Percentiles rank a stretch among this genome's conserved stretches.
Evolutionary conservation across 2,329 filamentous ascomycete genomes (phyloP).

Genomic region (Fusarium sp.): DNA sequence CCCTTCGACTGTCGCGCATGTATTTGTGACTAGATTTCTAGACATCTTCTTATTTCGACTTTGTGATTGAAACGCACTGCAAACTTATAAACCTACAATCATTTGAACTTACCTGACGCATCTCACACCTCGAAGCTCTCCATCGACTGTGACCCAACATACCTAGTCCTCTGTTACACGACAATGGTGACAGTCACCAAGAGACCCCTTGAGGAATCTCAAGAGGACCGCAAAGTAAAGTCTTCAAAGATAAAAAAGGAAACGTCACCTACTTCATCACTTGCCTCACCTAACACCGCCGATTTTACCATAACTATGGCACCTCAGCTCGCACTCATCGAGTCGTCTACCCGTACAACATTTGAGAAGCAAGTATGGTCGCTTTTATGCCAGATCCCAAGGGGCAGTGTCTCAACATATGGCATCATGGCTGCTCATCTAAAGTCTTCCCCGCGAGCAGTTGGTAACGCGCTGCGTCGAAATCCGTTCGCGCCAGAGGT

Average conservation of each 20-base stretch:
- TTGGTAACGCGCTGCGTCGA: constrained; percentile 79
- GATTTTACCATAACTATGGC: constrained; percentile 46
- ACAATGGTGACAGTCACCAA: constrained; percentile 33
- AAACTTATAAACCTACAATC: neutral
- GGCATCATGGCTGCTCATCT: constrained; percentile 75
- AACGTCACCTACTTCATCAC: neutral
- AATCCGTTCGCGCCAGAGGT: constrained; percentile 88
- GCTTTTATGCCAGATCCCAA: constrained; percentile 80
- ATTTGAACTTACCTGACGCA: neutral
- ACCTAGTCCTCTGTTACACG: neutral
- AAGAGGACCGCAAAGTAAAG: constrained; percentile 29
- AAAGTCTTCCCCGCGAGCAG: constrained; percentile 76
- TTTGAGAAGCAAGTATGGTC: constrained; percentile 76
- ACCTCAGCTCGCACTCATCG: constrained; percentile 59
- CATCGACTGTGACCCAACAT: neutral
- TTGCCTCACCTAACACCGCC: neutral
- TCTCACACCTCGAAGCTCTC: neutral
- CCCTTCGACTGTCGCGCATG: constrained; percentile 37
- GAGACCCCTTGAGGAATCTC: constrained; percentile 34
- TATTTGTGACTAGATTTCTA: constrained; percentile 3
- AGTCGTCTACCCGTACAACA: constrained; percentile 57
- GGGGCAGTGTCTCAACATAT: constrained; percentile 82
- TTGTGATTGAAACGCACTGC: neutral
- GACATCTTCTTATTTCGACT: neutral
- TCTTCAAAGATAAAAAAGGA: constrained; percentile 16